phyloP scores from a whole-genome alignment of 768 basidiomycete species.

The Kwoniella europaea region DNA sequence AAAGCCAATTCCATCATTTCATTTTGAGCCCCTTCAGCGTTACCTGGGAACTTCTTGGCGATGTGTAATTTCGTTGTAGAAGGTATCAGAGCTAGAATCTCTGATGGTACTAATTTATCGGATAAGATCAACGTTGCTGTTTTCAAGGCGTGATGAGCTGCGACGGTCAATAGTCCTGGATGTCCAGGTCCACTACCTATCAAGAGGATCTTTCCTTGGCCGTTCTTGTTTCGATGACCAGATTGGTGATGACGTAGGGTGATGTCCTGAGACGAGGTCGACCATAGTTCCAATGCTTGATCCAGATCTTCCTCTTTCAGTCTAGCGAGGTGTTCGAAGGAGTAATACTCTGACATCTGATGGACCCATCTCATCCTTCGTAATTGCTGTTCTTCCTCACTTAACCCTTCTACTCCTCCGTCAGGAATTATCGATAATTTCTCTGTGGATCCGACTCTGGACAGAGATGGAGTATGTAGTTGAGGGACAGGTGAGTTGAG shows the following conservation, averaged over 20 bases:
- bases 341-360: slow-evolving; percentile 97
- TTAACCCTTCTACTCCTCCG: slow-evolving; percentile 9
- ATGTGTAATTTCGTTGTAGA: slow-evolving; percentile 71
- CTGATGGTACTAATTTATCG: slow-evolving; percentile 92
- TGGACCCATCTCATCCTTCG: slow-evolving; percentile 90
- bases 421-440: slow-evolving; percentile 27
- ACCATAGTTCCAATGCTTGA: slow-evolving; percentile 62
- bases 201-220: slow-evolving; percentile 76
- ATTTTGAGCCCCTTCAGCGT: slow-evolving; percentile 89
- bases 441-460: slow-evolving; percentile 33
- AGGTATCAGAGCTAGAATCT: slow-evolving; percentile 84
- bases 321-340: slow-evolving; percentile 72
- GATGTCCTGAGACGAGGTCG: slow-evolving; percentile 12
- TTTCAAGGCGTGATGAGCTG: slow-evolving; percentile 78
- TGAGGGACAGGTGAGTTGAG: slow-evolving; percentile 61
- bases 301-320: slow-evolving; percentile 74
- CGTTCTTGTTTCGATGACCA: slow-evolving; percentile 44
- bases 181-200: slow-evolving; percentile 96
- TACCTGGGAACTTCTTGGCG: slow-evolving; percentile 96
- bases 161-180: slow-evolving; percentile 85
- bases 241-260: slow-evolving; percentile 42
- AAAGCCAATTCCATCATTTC: slow-evolving; percentile 94
- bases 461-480: slow-evolving; percentile 47
- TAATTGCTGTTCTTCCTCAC: slow-evolving; percentile 57
- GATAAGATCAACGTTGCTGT: slow-evolving; percentile 86